Evolutionary conservation across 2,329 filamentous ascomycete genomes (phyloP).

Genomic region (Diaporthe capsici): DNA sequence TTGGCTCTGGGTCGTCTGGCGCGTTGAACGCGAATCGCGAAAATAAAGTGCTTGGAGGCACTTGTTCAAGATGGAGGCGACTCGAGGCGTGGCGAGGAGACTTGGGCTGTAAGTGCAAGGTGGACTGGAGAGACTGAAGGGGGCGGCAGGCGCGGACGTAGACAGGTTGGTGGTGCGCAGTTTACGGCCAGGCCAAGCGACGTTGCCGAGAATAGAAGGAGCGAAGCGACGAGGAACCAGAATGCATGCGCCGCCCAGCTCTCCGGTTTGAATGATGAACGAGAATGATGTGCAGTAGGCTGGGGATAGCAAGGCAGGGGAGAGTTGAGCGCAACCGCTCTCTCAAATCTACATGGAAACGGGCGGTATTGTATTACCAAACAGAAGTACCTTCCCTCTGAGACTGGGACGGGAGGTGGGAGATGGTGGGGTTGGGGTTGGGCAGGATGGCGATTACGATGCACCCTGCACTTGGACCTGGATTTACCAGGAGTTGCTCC

Average conservation of each 20-base stretch:
- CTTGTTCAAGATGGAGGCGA: not conserved
- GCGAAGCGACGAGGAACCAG: slow-evolving; percentile 2
- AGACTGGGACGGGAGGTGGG: not conserved
- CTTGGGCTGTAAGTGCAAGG: slow-evolving; percentile 12
- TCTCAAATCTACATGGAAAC: not conserved
- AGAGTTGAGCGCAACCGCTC: not conserved
- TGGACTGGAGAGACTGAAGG: slow-evolving; percentile 13
- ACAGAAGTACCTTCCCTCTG: slow-evolving; percentile 1
- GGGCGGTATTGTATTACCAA: not conserved
- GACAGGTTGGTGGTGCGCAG: slow-evolving; percentile 13
- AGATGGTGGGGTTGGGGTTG: slow-evolving; percentile 25
- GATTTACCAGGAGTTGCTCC: slow-evolving; percentile 15
- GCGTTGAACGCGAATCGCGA: not conserved
- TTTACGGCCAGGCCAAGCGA: slow-evolving; percentile 1
- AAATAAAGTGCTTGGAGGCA: too few relatives aligned
- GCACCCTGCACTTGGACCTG: slow-evolving; percentile 15
- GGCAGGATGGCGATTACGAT: not conserved
- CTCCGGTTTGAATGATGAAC: not conserved
- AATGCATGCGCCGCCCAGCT: slow-evolving; percentile 16
- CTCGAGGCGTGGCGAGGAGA: not conserved
- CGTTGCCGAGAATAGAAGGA: slow-evolving; percentile 28
- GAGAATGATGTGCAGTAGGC: not conserved
- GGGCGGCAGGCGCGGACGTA: not conserved
- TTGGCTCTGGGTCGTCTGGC: not conserved
- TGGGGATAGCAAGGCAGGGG: slow-evolving; percentile 21